These are phyloP conservation scores for Naganishia sp. DNA, from an alignment of 1,284 basidiomycete species.

Conservation along the genomic window DNA sequence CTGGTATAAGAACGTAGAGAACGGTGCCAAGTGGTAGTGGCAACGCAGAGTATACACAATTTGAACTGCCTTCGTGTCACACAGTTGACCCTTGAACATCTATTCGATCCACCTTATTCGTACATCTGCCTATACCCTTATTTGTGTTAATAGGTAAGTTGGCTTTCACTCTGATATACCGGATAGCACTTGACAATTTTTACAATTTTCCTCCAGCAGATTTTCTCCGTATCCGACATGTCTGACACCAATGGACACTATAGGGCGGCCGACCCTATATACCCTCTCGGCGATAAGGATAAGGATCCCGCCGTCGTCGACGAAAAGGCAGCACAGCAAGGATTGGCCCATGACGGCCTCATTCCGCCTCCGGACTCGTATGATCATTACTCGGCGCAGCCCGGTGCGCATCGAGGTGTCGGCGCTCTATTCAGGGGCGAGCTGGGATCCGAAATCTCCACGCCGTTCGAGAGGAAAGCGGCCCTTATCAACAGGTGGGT, in stretches of 20 bases:
- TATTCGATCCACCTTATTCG: too few species aligned
- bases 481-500: slow-evolving; percentile 47
- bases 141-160: too few species aligned
- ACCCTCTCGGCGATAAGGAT: slow-evolving; percentile 1
- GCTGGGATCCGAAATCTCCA: slow-evolving; percentile 25
- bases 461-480: slow-evolving; percentile 46
- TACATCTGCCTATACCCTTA: too few species aligned
- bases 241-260: slow-evolving; percentile 21
- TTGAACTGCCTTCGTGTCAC: too few species aligned
- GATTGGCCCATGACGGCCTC: slow-evolving; percentile 19
- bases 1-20: too few species aligned
- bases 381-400: slow-evolving; percentile 1
- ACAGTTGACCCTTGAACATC: too few species aligned
- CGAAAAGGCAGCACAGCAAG: slow-evolving; percentile 17
- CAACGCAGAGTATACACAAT: too few species aligned
- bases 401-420: slow-evolving; percentile 8
- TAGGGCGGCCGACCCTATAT: neutral
- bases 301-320: slow-evolving; percentile 5
- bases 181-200: too few species aligned
- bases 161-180: too few species aligned
- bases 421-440: slow-evolving; percentile 17
- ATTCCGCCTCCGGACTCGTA: slow-evolving; percentile 19
- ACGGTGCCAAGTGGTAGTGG: too few species aligned
- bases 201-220: too few species aligned
- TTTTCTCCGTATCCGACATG: neutral